Percentiles rank a stretch among this genome's conserved stretches.
Conservation (phyloP, 2,329 filamentous ascomycete genomes). For the Clarireedia paspali region DNA sequence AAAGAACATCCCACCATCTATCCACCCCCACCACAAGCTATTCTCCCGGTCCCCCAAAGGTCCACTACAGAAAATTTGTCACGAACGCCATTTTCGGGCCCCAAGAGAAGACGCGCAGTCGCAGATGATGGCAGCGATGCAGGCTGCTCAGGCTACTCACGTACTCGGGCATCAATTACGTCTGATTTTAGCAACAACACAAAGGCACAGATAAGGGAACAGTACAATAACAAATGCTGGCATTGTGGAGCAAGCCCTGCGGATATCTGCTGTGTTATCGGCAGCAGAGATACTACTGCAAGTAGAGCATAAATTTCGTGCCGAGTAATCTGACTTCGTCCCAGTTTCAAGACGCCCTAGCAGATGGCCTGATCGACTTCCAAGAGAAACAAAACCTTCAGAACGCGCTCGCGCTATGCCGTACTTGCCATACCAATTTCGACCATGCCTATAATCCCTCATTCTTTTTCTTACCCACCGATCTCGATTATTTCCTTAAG, state of each 20-base stretch:
- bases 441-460: constrained; percentile 15
- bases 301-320: constrained; percentile 9
- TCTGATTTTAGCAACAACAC: constrained; percentile 18
- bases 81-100: constrained; percentile 13
- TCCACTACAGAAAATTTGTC: constrained; percentile 14
- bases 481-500: constrained; percentile 18
- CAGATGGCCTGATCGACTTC: not conserved
- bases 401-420: constrained; percentile 15
- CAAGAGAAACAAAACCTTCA: constrained; percentile 12
- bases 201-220: constrained; percentile 13
- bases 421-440: constrained; percentile 16
- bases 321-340: constrained; percentile 8
- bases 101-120: constrained; percentile 4
- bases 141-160: constrained; percentile 12
- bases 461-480: constrained; percentile 18
- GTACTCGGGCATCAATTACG: constrained; percentile 15
- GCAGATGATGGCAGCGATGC: constrained; percentile 14
- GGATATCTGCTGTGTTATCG: constrained; percentile 18
- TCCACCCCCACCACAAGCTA: constrained; percentile 12
- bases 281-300: constrained; percentile 17
- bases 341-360: constrained; percentile 14
- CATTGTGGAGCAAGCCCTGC: constrained; percentile 16
- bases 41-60: constrained; percentile 7
- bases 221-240: constrained; percentile 18
- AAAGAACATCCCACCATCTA: too few species aligned